phyloP scores from a whole-genome alignment of 306 rosid genomes.

The Sechiopsis laciniata region DNA sequence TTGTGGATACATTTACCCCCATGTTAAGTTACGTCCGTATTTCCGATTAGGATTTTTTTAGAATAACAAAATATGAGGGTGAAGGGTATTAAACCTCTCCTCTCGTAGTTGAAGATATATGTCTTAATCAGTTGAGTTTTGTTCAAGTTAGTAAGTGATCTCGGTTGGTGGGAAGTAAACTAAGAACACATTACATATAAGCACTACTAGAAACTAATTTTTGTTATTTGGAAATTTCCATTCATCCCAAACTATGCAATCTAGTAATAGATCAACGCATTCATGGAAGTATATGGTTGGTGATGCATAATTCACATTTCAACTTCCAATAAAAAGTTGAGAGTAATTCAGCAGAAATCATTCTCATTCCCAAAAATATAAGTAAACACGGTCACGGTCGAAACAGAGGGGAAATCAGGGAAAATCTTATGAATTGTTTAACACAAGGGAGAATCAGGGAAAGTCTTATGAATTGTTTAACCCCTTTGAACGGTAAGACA shows the following conservation, averaged over 20 bases:
- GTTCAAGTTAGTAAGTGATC: too few relatives aligned
- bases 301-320: not conserved
- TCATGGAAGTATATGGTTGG: not conserved
- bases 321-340: not conserved
- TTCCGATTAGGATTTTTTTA: not conserved
- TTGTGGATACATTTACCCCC: not conserved
- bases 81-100: too few relatives aligned
- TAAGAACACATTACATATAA: not conserved
- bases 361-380: not conserved
- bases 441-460: not conserved
- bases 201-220: not conserved
- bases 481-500: not conserved
- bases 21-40: not conserved
- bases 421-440: not conserved
- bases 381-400: not conserved
- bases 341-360: not conserved
- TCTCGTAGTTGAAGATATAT: too few relatives aligned
- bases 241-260: not conserved
- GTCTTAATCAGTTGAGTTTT: too few relatives aligned
- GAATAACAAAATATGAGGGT: too few relatives aligned
- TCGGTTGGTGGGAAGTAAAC: not conserved
- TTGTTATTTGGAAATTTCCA: not conserved
- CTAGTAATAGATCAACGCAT: not conserved
- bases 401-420: not conserved
- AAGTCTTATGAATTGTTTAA: not conserved